phyloP scores from a whole-genome alignment of 345 rosid species.

The Salix arbutifolia region DNA sequence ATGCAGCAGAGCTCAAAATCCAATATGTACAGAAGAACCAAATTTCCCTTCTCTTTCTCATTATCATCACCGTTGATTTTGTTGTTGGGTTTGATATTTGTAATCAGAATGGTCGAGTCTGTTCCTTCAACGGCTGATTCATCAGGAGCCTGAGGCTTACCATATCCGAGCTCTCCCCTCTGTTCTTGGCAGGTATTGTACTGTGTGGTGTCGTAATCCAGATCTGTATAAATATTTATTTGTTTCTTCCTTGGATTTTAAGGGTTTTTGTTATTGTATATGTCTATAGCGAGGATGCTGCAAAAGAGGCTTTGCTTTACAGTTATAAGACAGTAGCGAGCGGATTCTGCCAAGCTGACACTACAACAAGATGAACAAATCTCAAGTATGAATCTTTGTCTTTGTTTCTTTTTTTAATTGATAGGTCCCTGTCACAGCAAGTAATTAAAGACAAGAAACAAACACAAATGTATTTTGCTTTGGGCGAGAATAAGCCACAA shows the following conservation, averaged over 20 bases:
- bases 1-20: neutral
- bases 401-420: neutral
- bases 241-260: neutral
- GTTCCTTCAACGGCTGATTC: too few relatives aligned
- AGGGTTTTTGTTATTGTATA: neutral
- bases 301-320: slow-evolving; percentile 68
- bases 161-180: slow-evolving; percentile 71
- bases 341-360: slow-evolving; percentile 88
- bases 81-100: neutral
- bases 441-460: too few relatives aligned
- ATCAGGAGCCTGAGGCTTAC: slow-evolving; percentile 54
- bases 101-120: neutral
- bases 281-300: slow-evolving; percentile 59
- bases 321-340: slow-evolving; percentile 76
- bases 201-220: too few relatives aligned
- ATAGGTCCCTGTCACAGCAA: too few relatives aligned
- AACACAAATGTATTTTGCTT: too few relatives aligned
- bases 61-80: neutral
- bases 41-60: neutral
- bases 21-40: neutral
- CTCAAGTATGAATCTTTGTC: slow-evolving; percentile 39
- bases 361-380: slow-evolving; percentile 65
- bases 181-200: slow-evolving; percentile 61
- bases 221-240: neutral
- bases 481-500: too few relatives aligned